A percentile compares a stretch with the other conserved stretches of the same genome.
phyloP scores from a whole-genome alignment of 179 eudicot species.

The Silene coronaria region DNA sequence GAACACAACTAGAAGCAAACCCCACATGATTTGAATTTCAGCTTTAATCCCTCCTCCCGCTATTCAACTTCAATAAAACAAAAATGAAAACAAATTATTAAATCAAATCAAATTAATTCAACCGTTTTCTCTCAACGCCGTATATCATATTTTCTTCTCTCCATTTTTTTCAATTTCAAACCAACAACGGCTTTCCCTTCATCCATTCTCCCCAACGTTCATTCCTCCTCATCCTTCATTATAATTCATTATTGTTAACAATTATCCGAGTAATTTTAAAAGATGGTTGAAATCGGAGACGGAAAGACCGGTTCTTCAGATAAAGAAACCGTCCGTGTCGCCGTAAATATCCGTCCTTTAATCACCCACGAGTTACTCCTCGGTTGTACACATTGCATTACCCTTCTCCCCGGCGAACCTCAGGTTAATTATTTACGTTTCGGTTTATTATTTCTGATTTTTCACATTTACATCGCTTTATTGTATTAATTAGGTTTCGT shows the following conservation, averaged over 20 bases:
- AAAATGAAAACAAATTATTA: too few species aligned
- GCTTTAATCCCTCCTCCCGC: not conserved
- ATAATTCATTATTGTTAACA: too few species aligned
- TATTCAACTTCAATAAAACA: not conserved
- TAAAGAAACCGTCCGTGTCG: slow-evolving; percentile 64
- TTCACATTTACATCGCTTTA: not conserved
- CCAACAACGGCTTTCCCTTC: not conserved
- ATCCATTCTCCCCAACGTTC: not conserved
- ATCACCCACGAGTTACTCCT: slow-evolving; percentile 71
- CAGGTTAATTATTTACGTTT: slow-evolving; percentile 39
- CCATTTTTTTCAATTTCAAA: not conserved
- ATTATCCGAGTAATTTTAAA: too few species aligned
- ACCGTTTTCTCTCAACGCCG: too few species aligned
- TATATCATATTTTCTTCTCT: too few species aligned
- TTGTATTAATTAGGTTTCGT: not conserved
- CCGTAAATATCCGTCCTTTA: slow-evolving; percentile 84
- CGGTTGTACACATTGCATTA: slow-evolving; percentile 80
- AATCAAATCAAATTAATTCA: too few species aligned
- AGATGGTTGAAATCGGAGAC: slow-evolving; percentile 31
- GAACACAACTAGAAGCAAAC: not conserved
- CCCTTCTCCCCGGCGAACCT: slow-evolving; percentile 63
- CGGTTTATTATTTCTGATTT: not conserved
- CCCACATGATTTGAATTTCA: not conserved
- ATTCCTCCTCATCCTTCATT: not conserved
- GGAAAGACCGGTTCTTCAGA: slow-evolving; percentile 19